Conservation (phyloP, 768 basidiomycete genomes). For the Boletus rubescentipes region DNA sequence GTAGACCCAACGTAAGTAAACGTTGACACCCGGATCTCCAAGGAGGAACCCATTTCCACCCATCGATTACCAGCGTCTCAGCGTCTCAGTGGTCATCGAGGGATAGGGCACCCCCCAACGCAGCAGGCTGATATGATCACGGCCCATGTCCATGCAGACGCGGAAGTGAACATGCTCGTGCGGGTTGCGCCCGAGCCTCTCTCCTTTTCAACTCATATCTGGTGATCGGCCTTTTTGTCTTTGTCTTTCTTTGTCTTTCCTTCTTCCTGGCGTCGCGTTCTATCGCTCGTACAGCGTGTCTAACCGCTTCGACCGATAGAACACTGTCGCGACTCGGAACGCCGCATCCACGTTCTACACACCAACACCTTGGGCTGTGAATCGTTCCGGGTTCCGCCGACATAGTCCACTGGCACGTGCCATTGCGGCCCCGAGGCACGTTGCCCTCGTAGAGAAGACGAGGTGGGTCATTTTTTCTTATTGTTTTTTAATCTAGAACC, state of each 20-base stretch:
- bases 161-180: not conserved
- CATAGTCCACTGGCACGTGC: too few relatives aligned
- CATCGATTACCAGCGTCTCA: too few relatives aligned
- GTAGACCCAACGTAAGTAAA: not conserved
- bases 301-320: not conserved
- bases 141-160: not conserved
- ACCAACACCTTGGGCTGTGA: not conserved
- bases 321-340: slow-evolving; percentile 1
- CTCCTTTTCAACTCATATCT: not conserved
- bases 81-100: not conserved
- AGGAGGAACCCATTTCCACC: too few relatives aligned
- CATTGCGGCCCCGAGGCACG: not conserved
- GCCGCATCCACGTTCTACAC: not conserved
- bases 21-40: not conserved
- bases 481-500: not conserved
- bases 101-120: not conserved
- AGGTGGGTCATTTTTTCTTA: not conserved
- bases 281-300: not conserved
- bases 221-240: not conserved
- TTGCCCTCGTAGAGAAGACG: not conserved
- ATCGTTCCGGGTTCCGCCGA: not conserved
- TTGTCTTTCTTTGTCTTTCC: not conserved
- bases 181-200: not conserved
- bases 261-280: not conserved
- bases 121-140: not conserved